Conservation (phyloP, 495 filamentous ascomycete genomes). For the Evansstolkia leycettana region DNA sequence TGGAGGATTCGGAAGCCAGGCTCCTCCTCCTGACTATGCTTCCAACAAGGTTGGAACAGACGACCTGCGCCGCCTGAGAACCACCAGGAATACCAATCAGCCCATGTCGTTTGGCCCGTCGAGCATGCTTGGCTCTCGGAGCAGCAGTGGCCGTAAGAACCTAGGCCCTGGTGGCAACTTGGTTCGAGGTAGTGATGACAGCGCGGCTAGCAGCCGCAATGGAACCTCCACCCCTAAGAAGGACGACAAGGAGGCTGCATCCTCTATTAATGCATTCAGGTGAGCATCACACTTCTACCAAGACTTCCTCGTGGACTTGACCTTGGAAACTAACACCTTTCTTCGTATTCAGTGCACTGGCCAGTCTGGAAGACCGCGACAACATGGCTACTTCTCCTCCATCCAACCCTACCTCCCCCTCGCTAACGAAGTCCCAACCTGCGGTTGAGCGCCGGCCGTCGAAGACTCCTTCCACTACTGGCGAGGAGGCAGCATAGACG, state of each 20-base stretch:
- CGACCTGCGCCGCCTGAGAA: constrained; percentile 70
- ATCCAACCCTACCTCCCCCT: constrained; percentile 45
- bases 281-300: constrained; percentile 22
- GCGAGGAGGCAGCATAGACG: constrained; percentile 35
- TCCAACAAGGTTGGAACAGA: constrained; percentile 78
- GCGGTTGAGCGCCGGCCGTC: constrained; percentile 33
- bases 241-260: constrained; percentile 51
- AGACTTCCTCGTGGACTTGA: too few relatives aligned
- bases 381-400: constrained; percentile 48
- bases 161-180: constrained; percentile 60
- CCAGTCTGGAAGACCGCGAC: constrained; percentile 40
- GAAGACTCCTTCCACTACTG: constrained; percentile 37
- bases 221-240: constrained; percentile 66
- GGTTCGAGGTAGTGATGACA: constrained; percentile 63
- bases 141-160: constrained; percentile 70
- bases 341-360: constrained; percentile 37
- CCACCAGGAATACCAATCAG: constrained; percentile 49
- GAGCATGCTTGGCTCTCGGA: constrained; percentile 68
- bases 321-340: too few relatives aligned
- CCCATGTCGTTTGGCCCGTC: constrained; percentile 54
- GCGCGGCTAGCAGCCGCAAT: constrained; percentile 71
- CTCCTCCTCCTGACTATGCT: constrained; percentile 54
- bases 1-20: constrained; percentile 45
- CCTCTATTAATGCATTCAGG: constrained; percentile 83
- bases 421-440: constrained; percentile 40